phyloP scores from a whole-genome alignment of 192 early-diverging fungal species.

The Paraglomus occultum region DNA sequence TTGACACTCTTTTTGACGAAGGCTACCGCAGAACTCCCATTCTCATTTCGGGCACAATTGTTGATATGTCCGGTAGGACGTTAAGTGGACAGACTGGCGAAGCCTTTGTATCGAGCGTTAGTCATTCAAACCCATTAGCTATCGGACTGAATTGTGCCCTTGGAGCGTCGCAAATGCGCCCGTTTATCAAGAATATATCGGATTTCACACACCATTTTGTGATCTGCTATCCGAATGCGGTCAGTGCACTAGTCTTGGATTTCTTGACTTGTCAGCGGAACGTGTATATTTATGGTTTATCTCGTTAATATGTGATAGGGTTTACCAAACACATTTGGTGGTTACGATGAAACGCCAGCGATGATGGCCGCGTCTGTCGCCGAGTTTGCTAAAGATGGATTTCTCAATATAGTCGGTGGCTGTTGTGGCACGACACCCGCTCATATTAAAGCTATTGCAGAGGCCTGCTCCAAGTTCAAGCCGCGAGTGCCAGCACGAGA shows the following conservation, averaged over 20 bases:
- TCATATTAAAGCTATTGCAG: slow-evolving; percentile 84
- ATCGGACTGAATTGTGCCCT: slow-evolving; percentile 90
- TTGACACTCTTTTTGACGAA: slow-evolving; percentile 81
- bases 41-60: slow-evolving; percentile 90
- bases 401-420: slow-evolving; percentile 94
- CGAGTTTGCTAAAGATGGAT: slow-evolving; percentile 87
- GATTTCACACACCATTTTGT: slow-evolving; percentile 76
- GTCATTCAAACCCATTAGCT: slow-evolving; percentile 77
- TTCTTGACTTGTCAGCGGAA: too few species aligned
- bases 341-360: slow-evolving; percentile 88
- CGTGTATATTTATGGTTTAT: neutral
- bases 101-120: slow-evolving; percentile 86
- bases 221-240: slow-evolving; percentile 96
- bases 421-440: slow-evolving; percentile 97
- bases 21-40: slow-evolving; percentile 65
- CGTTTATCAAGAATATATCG: slow-evolving; percentile 90
- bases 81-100: slow-evolving; percentile 97
- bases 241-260: slow-evolving; percentile 30
- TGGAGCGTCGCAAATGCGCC: slow-evolving; percentile 92
- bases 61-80: slow-evolving; percentile 94
- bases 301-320: slow-evolving; percentile 46
- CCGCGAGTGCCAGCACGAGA: slow-evolving; percentile 79
- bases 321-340: slow-evolving; percentile 95
- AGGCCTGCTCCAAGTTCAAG: slow-evolving; percentile 68
- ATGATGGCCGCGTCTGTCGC: slow-evolving; percentile 83